Evolutionary conservation across 345 rosid genomes (phyloP).

Genomic region (Hevea brasiliensis): DNA sequence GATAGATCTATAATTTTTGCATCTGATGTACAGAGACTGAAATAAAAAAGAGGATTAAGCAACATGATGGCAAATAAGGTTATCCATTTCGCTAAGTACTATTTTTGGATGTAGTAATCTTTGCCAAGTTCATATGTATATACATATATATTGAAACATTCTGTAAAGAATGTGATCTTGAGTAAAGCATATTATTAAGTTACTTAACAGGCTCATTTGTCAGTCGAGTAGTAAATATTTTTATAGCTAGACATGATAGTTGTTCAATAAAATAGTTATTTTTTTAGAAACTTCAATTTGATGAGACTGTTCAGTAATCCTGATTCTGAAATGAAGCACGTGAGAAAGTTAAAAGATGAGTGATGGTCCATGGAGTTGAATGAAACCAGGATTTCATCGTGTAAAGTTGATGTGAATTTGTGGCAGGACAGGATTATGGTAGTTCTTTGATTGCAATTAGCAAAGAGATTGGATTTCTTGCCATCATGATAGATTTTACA

Average conservation of each 20-base stretch:
- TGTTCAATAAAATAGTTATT: not conserved
- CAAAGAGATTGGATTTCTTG: no score
- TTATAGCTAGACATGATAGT: not conserved
- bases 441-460: no score
- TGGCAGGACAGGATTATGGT: not conserved
- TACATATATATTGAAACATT: no score
- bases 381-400: not conserved
- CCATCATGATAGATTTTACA: no score
- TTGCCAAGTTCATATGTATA: no score
- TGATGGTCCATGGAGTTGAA: not conserved
- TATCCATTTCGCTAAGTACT: not conserved
- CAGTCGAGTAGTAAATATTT: no score
- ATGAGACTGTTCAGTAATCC: not conserved
- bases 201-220: no score
- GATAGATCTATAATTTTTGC: not conserved
- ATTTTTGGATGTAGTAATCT: not conserved
- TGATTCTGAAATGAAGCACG: not conserved
- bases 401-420: not conserved
- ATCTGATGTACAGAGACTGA: not conserved
- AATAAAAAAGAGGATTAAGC: no score
- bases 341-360: not conserved
- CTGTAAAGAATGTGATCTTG: no score
- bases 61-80: not conserved
- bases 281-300: not conserved
- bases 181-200: no score